Evolutionary conservation across 2,329 filamentous ascomycete genomes (phyloP).

Genomic region (Colletotrichum gigasporum): DNA sequence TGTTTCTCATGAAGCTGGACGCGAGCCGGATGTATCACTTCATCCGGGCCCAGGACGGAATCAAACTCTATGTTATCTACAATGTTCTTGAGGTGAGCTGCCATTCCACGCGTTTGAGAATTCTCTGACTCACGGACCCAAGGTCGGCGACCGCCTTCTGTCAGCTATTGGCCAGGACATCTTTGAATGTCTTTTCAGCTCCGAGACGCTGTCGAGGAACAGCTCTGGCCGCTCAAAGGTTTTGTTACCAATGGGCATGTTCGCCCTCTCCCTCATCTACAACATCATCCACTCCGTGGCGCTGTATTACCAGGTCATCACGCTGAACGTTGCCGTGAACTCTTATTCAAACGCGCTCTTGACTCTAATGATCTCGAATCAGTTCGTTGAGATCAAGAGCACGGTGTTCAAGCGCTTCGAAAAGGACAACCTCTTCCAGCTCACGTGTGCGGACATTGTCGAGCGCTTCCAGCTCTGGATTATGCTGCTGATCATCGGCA

Average conservation of each 20-base stretch:
- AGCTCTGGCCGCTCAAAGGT: slow-evolving; percentile 91
- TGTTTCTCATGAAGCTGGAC: slow-evolving; percentile 88
- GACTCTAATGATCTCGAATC: slow-evolving; percentile 92
- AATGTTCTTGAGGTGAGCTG: slow-evolving; percentile 85
- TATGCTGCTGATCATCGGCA: slow-evolving; percentile 95
- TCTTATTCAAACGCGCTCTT: slow-evolving; percentile 97
- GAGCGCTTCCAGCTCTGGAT: slow-evolving; percentile 98
- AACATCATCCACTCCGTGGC: slow-evolving; percentile 88
- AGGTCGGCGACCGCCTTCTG: slow-evolving; percentile 86
- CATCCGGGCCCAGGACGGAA: slow-evolving; percentile 93
- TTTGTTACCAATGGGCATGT: slow-evolving; percentile 89
- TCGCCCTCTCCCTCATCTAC: slow-evolving; percentile 85
- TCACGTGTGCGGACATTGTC: slow-evolving; percentile 96
- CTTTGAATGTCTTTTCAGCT: slow-evolving; percentile 92
- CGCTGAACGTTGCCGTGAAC: slow-evolving; percentile 96
- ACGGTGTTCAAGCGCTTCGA: slow-evolving; percentile 99
- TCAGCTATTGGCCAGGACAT: slow-evolving; percentile 95
- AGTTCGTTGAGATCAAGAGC: slow-evolving; percentile 98
- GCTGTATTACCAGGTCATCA: slow-evolving; percentile 97
- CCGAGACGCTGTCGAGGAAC: slow-evolving; percentile 89
- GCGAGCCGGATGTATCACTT: slow-evolving; percentile 98
- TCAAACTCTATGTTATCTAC: slow-evolving; percentile 99
- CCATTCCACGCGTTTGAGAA: not conserved
- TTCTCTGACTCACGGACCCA: not conserved
- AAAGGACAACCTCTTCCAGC: slow-evolving; percentile 95